Evolutionary conservation across 495 filamentous ascomycete genomes (phyloP), one percentile per base, ranked within the genome.

Genomic region (Talaromyces adpressus): DNA sequence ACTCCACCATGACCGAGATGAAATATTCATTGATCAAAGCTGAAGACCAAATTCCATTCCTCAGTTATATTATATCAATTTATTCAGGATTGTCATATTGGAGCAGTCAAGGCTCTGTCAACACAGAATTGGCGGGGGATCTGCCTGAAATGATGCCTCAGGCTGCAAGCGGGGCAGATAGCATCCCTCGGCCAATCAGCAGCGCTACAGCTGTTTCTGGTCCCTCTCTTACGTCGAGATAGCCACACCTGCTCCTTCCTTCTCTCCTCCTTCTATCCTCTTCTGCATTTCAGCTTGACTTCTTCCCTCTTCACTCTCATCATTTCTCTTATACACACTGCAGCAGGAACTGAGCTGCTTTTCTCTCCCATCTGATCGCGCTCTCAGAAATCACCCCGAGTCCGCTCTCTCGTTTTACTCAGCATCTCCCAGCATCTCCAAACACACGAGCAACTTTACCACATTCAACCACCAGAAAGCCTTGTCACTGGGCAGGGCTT

Each of bases 401-500:
- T 20, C 5, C 23, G 6, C 51, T n/a, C 51, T 14, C 51, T 58
- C 30, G n/a, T 3, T 18, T 58, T 36, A 58, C n/a, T 58, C 20
- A 58, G 56, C 54, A 34, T 23, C 54, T 36, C 7, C 11, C 27
- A 29, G 12, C 52, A 11, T 56, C 52, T 20, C 14, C 52, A 27
- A 32, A 25, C 16, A 68, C 75, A 69, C 75, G 70, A 57, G 62
- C 64, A 70, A 65, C 68, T 73, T 65, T n/a, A 56, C 52, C 9
- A 67, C 65, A 58, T 60, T 71, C 67, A 66, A 65, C 63, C 63
- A 67, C 67, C 64, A 69, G 59, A 79, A 80, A 75, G 77, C 78
- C 82, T 83, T 83, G 81, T 81, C 77, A 66, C 58, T 53, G 64
- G 67, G 82, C 80, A 80, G 80, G 82, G 63, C 75, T 80, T 79